Percentiles rank a stretch among this genome's conserved stretches.
Evolutionary conservation across 2,329 filamentous ascomycete species (phyloP).

Genomic region (Alternaria panax): DNA sequence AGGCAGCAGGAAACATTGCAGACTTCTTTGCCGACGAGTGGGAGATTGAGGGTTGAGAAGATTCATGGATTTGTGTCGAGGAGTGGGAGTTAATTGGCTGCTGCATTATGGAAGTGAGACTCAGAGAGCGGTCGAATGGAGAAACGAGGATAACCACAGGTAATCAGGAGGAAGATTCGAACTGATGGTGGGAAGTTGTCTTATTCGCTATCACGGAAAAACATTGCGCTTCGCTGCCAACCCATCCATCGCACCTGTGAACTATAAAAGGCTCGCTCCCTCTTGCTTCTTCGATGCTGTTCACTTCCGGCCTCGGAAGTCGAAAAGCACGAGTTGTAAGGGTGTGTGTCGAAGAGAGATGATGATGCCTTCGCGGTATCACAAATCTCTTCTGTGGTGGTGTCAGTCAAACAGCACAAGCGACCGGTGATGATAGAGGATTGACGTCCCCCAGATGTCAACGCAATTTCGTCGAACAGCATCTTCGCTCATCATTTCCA

Average conservation of each 20-base stretch:
- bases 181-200: not conserved
- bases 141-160: not conserved
- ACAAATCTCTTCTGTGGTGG: no score
- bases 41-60: conserved; percentile 27
- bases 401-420: not conserved
- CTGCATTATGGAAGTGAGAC: not conserved
- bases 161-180: not conserved
- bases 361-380: no score
- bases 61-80: no score
- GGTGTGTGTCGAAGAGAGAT: no score
- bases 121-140: not conserved
- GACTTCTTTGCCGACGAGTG: conserved; percentile 48
- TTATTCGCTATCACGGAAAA: not conserved
- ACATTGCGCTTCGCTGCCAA: not conserved
- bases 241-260: not conserved
- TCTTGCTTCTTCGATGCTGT: not conserved
- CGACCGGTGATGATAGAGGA: no score
- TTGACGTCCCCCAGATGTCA: no score
- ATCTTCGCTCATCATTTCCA: no score
- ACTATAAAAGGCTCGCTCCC: not conserved
- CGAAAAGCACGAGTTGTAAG: no score
- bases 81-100: not conserved
- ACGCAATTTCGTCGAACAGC: no score
- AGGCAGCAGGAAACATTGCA: conserved; percentile 28
- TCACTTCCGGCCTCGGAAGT: no score